Conservation (phyloP, 1,284 basidiomycete species). For the Laetiporus sulphureus region DNA sequence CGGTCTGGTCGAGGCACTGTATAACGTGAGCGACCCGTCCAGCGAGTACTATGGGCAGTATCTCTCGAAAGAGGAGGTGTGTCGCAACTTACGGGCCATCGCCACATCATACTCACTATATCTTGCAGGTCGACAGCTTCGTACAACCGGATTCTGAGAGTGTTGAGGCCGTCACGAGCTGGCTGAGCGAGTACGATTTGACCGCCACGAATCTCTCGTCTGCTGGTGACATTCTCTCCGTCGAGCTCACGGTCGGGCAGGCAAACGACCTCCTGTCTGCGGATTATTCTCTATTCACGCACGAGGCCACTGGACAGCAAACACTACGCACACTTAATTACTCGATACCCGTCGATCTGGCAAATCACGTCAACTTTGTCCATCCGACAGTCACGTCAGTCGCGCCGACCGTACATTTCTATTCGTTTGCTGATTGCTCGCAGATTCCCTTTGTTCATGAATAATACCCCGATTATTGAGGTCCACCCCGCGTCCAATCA, state of each 20-base stretch:
- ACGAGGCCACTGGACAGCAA: constrained; percentile 23
- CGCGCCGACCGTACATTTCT: background rate
- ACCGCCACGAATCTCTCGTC: constrained; percentile 23
- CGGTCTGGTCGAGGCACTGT: constrained; percentile 20
- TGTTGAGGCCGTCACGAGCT: constrained; percentile 26
- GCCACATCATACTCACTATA: no score
- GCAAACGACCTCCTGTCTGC: constrained; percentile 30
- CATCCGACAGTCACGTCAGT: constrained; percentile 29
- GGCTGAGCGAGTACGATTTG: constrained; percentile 28
- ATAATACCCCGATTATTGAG: background rate
- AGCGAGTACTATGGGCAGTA: constrained; percentile 21
- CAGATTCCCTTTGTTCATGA: background rate
- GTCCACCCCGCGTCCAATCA: no score
- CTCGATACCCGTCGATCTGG: constrained; percentile 29
- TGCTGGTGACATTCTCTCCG: constrained; percentile 32
- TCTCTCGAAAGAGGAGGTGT: constrained; percentile 22
- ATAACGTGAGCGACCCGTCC: constrained; percentile 21
- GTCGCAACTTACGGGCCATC: background rate
- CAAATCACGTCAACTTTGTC: constrained; percentile 28
- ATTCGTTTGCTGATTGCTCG: background rate
- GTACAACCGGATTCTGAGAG: constrained; percentile 28
- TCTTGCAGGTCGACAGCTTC: constrained; percentile 25
- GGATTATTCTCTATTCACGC: constrained; percentile 29
- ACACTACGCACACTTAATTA: constrained; percentile 31
- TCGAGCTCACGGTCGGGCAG: constrained; percentile 28